Percentiles rank a stretch among this genome's conserved stretches.
phyloP scores from a whole-genome alignment of 176 grass and related monocot genomes.

The Lolium perenne region DNA sequence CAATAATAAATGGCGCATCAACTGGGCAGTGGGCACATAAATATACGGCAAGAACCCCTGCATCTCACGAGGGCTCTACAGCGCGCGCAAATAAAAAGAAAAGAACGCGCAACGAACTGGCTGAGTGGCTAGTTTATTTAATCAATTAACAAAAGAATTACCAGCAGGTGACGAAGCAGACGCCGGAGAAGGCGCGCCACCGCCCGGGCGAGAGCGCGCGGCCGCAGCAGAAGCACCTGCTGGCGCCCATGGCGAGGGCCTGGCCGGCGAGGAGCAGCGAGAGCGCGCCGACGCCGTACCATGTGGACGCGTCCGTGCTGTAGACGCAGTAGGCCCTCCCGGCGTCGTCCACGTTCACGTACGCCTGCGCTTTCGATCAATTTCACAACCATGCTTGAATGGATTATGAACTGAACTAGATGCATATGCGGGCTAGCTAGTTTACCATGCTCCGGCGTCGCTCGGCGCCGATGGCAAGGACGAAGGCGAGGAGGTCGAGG shows the following conservation, averaged over 20 bases:
- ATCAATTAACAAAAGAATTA: constrained; percentile 16
- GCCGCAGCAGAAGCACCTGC: constrained; percentile 92
- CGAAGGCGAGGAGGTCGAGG: constrained; percentile 85
- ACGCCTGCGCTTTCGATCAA: constrained; percentile 35
- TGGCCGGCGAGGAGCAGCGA: constrained; percentile 65
- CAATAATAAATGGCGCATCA: background rate
- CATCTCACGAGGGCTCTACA: background rate
- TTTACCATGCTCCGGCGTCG: constrained; percentile 74
- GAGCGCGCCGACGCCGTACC: constrained; percentile 70
- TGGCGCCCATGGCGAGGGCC: constrained; percentile 56
- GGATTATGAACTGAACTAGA: too few species aligned
- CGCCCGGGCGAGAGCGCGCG: constrained; percentile 57
- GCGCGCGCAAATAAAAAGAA: background rate
- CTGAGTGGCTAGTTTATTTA: too few species aligned
- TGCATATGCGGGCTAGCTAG: too few species aligned
- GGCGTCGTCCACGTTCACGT: background rate
- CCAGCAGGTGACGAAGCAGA: constrained; percentile 81
- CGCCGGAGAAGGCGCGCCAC: constrained; percentile 57
- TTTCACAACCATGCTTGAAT: too few species aligned
- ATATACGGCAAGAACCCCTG: background rate
- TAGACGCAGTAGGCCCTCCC: constrained; percentile 59
- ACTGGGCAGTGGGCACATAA: background rate
- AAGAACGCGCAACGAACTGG: background rate
- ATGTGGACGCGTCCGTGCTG: constrained; percentile 70
- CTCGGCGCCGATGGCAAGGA: constrained; percentile 84